A percentile compares a stretch with the other conserved stretches of the same genome.
Evolutionary conservation across 257 asterid genomes (phyloP).

Genomic region (Handroanthus guayacan): DNA sequence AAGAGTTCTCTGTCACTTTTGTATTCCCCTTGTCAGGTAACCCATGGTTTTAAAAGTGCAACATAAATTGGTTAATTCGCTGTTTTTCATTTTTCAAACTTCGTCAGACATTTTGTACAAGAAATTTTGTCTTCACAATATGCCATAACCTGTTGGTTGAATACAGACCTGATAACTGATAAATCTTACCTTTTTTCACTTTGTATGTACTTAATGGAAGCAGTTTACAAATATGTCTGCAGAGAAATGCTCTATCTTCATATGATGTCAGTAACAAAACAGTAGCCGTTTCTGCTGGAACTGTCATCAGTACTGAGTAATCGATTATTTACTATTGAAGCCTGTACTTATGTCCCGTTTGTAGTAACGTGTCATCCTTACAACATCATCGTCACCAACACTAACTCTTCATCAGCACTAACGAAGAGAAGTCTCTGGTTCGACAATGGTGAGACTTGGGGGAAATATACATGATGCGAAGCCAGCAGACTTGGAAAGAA

Average conservation of each 20-base stretch:
- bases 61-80: not conserved
- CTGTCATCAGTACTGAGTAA: conserved; percentile 45
- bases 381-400: not conserved
- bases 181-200: not conserved
- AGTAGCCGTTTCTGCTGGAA: conserved; percentile 49
- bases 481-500: not conserved
- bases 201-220: conserved; percentile 18
- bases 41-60: not conserved
- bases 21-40: not conserved
- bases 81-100: too few species aligned
- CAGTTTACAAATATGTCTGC: conserved; percentile 42
- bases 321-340: conserved; percentile 4
- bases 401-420: not conserved
- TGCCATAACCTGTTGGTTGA: not conserved
- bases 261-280: conserved; percentile 51
- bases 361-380: conserved; percentile 18
- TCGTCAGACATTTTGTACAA: not conserved
- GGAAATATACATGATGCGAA: not conserved
- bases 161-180: not conserved
- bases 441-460: not conserved
- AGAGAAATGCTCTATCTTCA: conserved; percentile 67
- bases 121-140: not conserved
- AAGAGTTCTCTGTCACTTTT: not conserved
- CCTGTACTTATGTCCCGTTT: conserved; percentile 20
- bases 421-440: not conserved